A percentile compares a stretch with the other conserved stretches of the same genome.
phyloP scores from a whole-genome alignment of 306 rosid species.

The Cucurbita moschata region DNA sequence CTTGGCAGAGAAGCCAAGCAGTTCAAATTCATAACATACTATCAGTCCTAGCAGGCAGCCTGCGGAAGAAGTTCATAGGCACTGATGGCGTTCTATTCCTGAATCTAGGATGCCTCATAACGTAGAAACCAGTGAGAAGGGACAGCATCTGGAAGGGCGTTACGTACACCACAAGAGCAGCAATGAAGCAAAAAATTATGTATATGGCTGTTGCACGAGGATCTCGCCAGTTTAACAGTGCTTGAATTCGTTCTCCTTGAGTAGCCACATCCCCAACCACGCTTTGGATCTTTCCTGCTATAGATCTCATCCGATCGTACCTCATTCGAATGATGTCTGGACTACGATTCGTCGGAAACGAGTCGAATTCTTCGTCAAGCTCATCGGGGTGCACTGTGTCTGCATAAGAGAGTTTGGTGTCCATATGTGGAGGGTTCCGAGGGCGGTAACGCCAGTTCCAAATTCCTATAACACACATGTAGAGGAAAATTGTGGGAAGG shows the following conservation, averaged over 20 bases:
- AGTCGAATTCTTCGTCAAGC: slow-evolving; percentile 79
- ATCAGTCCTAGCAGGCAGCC: slow-evolving; percentile 75
- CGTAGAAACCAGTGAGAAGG: slow-evolving; percentile 43
- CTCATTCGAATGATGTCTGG: slow-evolving; percentile 51
- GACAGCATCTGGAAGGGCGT: slow-evolving; percentile 44
- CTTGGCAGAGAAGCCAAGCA: neutral
- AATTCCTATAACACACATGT: slow-evolving; percentile 77
- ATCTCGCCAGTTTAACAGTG: slow-evolving; percentile 84
- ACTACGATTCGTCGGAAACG: slow-evolving; percentile 46
- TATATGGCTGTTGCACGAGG: slow-evolving; percentile 72
- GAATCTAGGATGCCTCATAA: slow-evolving; percentile 82
- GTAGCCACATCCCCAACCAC: slow-evolving; percentile 85
- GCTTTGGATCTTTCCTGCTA: slow-evolving; percentile 74
- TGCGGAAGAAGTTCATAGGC: slow-evolving; percentile 68
- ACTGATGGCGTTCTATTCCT: slow-evolving; percentile 50
- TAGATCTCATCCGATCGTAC: slow-evolving; percentile 70
- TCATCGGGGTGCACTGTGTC: slow-evolving; percentile 49
- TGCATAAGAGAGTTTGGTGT: slow-evolving; percentile 56
- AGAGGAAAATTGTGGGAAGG: slow-evolving; percentile 69
- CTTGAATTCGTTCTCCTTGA: slow-evolving; percentile 75
- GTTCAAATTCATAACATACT: slow-evolving; percentile 39
- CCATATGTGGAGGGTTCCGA: slow-evolving; percentile 73
- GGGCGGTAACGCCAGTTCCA: slow-evolving; percentile 79
- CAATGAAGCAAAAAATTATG: slow-evolving; percentile 42
- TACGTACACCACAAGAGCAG: slow-evolving; percentile 49